These are phyloP conservation scores for Uronychia setigera DNA, from an alignment of 73 alveolate genomes.

Conservation along the genomic window DNA sequence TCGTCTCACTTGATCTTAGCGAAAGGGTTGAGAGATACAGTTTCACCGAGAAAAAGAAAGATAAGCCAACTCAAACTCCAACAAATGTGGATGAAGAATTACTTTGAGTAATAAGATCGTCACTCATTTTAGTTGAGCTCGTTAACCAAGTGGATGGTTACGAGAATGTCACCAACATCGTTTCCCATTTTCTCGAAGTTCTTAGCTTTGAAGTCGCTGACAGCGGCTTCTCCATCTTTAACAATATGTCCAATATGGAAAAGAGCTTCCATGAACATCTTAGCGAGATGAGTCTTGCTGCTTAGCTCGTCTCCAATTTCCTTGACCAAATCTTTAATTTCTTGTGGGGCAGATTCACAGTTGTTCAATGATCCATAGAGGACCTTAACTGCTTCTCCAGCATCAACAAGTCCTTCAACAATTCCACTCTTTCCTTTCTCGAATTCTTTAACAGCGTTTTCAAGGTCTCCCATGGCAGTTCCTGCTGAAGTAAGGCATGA, in stretches of 20 bases:
- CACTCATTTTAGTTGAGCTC: too few relatives aligned
- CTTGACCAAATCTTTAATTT: background rate
- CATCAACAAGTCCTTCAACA: background rate
- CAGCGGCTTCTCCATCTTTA: background rate
- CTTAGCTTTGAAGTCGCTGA: background rate
- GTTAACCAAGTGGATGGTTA: background rate
- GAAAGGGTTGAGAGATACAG: too few relatives aligned
- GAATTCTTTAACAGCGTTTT: background rate
- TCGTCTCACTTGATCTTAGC: too few relatives aligned
- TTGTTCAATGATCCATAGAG: background rate
- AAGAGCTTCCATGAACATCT: background rate
- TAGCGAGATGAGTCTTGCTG: background rate
- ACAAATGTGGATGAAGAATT: too few relatives aligned
- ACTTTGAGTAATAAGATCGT: too few relatives aligned
- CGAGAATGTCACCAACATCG: background rate
- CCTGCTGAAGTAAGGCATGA: background rate
- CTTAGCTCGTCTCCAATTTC: background rate
- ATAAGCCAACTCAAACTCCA: too few relatives aligned
- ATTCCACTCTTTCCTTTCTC: background rate
- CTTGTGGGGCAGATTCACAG: background rate
- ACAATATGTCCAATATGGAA: background rate
- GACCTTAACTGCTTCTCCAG: background rate
- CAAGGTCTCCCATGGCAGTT: background rate
- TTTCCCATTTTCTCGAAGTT: background rate
- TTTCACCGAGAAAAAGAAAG: too few relatives aligned